Evolutionary conservation across 345 rosid species (phyloP).

Genomic region (Bruguiera gymnorhiza): DNA sequence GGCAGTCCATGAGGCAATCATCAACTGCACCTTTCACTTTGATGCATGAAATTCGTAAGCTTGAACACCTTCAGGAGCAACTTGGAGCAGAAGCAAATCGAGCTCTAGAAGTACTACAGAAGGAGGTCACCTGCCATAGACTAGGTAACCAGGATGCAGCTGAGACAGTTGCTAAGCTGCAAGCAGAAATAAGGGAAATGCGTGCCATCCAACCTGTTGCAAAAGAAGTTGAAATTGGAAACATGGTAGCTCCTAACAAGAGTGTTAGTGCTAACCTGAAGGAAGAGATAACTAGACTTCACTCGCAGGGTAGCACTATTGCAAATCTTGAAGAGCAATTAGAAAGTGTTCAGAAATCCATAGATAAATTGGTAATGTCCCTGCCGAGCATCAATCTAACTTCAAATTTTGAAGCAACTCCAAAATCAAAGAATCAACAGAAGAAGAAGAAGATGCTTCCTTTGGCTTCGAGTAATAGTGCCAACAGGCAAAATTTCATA

Average conservation of each 20-base stretch:
- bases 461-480: constrained; percentile 63
- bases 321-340: constrained; percentile 94
- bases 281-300: constrained; percentile 98
- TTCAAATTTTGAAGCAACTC: constrained; percentile 45
- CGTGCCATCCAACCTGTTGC: constrained; percentile 53
- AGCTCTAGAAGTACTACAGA: constrained; percentile 93
- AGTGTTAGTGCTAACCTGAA: constrained; percentile 93
- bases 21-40: constrained; percentile 91
- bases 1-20: constrained; percentile 93
- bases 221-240: constrained; percentile 58
- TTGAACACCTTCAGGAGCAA: constrained; percentile 98
- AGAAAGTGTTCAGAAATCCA: constrained; percentile 94
- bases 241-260: constrained; percentile 57
- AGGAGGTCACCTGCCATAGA: constrained; percentile 96
- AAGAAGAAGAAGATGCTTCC: constrained; percentile 88
- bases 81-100: constrained; percentile 93
- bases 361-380: constrained; percentile 93
- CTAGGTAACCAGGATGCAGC: constrained; percentile 99
- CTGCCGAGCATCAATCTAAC: constrained; percentile 62
- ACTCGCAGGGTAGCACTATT: constrained; percentile 91
- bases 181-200: constrained; percentile 95
- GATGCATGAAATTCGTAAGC: constrained; percentile 98
- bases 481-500: constrained; percentile 66
- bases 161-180: constrained; percentile 93
- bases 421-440: constrained; percentile 62